phyloP scores from a whole-genome alignment of 2,329 filamentous ascomycete species.

The Ascocoryne sarcoides region DNA sequence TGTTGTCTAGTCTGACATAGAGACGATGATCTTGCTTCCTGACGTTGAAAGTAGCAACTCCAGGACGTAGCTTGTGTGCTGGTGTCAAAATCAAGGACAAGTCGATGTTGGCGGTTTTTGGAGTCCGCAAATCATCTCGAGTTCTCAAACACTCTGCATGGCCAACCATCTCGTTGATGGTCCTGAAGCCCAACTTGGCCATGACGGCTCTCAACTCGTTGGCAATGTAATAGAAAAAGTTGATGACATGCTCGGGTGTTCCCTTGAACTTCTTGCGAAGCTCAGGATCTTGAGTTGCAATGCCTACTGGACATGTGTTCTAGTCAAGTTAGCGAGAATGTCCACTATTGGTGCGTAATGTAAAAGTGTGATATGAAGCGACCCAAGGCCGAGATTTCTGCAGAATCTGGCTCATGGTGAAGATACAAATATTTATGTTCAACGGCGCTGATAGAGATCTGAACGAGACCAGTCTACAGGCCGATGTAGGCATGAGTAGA shows the following conservation, averaged over 20 bases:
- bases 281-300: conserved; percentile 92
- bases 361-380: too few relatives aligned
- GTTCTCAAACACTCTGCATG: conserved; percentile 80
- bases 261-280: conserved; percentile 89
- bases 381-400: too few relatives aligned
- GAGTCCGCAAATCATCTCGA: conserved; percentile 76
- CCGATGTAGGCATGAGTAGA: too few relatives aligned
- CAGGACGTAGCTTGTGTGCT: conserved; percentile 89
- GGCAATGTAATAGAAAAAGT: conserved; percentile 89
- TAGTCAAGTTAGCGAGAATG: conserved; percentile 27
- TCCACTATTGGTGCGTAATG: too few relatives aligned
- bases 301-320: conserved; percentile 85
- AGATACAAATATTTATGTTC: too few relatives aligned
- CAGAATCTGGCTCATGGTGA: too few relatives aligned
- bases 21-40: conserved; percentile 95
- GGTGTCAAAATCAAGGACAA: conserved; percentile 87
- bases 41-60: conserved; percentile 94
- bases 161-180: conserved; percentile 96
- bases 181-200: conserved; percentile 90
- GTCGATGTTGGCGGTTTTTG: conserved; percentile 89
- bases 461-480: too few relatives aligned
- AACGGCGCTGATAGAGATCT: too few relatives aligned
- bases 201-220: conserved; percentile 96
- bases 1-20: conserved; percentile 90
- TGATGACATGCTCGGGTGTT: conserved; percentile 92